These are phyloP conservation scores for Fusarium buharicum DNA, from an alignment of 2,329 filamentous ascomycete genomes.

Conservation along the genomic window DNA sequence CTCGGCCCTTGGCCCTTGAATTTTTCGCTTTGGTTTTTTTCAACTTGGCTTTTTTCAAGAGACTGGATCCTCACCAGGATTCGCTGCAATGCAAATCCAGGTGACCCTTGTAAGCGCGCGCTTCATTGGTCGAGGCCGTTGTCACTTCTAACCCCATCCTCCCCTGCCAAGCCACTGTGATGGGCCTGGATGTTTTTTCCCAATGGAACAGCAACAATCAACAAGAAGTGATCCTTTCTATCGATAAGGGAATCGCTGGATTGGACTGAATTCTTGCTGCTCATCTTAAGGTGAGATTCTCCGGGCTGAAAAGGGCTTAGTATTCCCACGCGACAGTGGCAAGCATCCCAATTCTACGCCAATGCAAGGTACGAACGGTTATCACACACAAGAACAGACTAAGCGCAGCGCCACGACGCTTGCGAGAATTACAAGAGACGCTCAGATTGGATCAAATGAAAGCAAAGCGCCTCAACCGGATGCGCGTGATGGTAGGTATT, in stretches of 20 bases:
- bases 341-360: slow-evolving; percentile 19
- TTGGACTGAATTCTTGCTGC: slow-evolving; percentile 33
- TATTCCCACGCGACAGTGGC: slow-evolving; percentile 26
- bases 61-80: slow-evolving; percentile 29
- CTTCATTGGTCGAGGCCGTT: slow-evolving; percentile 37
- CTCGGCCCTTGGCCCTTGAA: slow-evolving; percentile 6
- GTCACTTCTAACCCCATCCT: slow-evolving; percentile 8
- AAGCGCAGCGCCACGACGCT: slow-evolving; percentile 25
- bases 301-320: slow-evolving; percentile 27
- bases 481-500: slow-evolving; percentile 23
- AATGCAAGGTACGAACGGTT: slow-evolving; percentile 40
- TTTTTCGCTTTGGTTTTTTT: slow-evolving; percentile 3
- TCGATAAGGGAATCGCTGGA: slow-evolving; percentile 30
- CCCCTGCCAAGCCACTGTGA: slow-evolving; percentile 39
- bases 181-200: slow-evolving; percentile 16
- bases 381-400: slow-evolving; percentile 24
- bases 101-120: slow-evolving; percentile 30
- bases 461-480: slow-evolving; percentile 32
- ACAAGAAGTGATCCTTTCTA: slow-evolving; percentile 16
- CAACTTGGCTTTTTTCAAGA: slow-evolving; percentile 27
- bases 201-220: slow-evolving; percentile 3
- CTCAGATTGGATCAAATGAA: slow-evolving; percentile 14
- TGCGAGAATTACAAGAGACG: slow-evolving; percentile 17
- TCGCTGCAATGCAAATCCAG: slow-evolving; percentile 16
- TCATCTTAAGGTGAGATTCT: slow-evolving; percentile 15